phyloP scores from a whole-genome alignment of 2,329 filamentous ascomycete species.

The Colletotrichum sp. region DNA sequence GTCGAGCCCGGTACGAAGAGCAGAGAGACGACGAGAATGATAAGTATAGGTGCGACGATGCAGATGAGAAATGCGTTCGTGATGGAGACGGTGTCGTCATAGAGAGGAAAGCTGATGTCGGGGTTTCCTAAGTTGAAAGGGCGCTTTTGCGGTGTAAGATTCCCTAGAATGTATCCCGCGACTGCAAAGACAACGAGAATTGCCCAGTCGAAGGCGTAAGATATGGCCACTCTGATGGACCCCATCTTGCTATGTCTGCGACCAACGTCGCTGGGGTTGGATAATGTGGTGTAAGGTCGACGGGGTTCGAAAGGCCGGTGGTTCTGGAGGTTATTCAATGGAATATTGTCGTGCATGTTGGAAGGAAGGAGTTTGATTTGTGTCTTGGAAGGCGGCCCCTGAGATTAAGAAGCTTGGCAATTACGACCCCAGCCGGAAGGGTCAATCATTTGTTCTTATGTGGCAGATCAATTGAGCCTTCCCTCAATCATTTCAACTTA shows the following conservation, averaged over 20 bases:
- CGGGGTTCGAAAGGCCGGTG: neutral
- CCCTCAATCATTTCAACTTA: neutral
- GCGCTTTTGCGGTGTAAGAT: slow-evolving; percentile 59
- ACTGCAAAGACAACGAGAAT: slow-evolving; percentile 39
- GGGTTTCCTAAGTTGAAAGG: slow-evolving; percentile 68
- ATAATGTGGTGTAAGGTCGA: neutral
- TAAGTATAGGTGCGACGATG: slow-evolving; percentile 50
- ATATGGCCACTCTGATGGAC: slow-evolving; percentile 41
- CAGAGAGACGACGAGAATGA: slow-evolving; percentile 68
- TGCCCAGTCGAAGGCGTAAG: slow-evolving; percentile 67
- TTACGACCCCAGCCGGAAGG: neutral
- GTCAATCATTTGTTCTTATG: neutral
- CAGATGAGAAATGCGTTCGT: neutral
- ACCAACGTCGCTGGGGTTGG: neutral
- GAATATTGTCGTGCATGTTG: neutral
- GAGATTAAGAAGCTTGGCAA: neutral
- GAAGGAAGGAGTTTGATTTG: neutral
- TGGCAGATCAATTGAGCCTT: neutral
- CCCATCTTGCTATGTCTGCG: neutral
- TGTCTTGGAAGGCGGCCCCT: neutral
- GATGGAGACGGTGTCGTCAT: slow-evolving; percentile 66
- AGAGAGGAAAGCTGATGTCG: slow-evolving; percentile 72
- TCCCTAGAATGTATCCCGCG: slow-evolving; percentile 57
- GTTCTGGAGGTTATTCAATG: neutral
- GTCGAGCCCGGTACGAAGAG: slow-evolving; percentile 68